phyloP scores from a whole-genome alignment of 495 filamentous ascomycete genomes.

The Xylaria palmicola region DNA sequence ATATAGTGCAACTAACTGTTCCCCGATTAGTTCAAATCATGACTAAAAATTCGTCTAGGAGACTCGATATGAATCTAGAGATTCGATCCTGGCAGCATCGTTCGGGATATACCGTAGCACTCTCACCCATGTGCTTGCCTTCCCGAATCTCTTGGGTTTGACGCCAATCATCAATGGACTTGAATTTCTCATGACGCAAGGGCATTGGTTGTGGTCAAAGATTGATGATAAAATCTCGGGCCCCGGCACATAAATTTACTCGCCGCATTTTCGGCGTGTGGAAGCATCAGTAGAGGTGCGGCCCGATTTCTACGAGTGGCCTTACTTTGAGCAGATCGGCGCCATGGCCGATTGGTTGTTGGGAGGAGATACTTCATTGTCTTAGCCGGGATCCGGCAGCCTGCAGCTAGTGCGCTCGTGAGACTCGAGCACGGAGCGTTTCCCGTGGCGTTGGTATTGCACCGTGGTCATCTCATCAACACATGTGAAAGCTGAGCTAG shows the following conservation, averaged over 20 bases:
- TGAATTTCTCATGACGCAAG: too few species aligned
- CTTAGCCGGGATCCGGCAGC: background rate
- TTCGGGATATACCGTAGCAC: too few species aligned
- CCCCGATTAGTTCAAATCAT: background rate
- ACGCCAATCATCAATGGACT: too few species aligned
- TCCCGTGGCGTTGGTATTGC: background rate
- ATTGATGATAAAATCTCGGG: too few species aligned
- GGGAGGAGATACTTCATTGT: background rate
- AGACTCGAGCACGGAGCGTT: background rate
- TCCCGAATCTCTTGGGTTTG: too few species aligned
- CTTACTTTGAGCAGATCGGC: background rate
- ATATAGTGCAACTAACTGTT: background rate
- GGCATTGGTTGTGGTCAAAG: too few species aligned
- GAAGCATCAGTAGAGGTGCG: background rate
- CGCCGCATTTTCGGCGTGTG: background rate
- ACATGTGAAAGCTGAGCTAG: too few species aligned
- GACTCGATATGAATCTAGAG: background rate
- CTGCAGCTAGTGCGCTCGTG: background rate
- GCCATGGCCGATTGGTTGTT: background rate
- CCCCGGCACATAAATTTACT: background rate
- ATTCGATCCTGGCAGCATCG: background rate
- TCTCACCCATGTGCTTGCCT: too few species aligned
- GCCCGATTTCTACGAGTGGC: constrained; percentile 7
- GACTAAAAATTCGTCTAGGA: background rate
- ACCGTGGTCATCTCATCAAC: background rate